Conservation (phyloP, 495 filamentous ascomycete genomes). For the Xylaria castorea region DNA sequence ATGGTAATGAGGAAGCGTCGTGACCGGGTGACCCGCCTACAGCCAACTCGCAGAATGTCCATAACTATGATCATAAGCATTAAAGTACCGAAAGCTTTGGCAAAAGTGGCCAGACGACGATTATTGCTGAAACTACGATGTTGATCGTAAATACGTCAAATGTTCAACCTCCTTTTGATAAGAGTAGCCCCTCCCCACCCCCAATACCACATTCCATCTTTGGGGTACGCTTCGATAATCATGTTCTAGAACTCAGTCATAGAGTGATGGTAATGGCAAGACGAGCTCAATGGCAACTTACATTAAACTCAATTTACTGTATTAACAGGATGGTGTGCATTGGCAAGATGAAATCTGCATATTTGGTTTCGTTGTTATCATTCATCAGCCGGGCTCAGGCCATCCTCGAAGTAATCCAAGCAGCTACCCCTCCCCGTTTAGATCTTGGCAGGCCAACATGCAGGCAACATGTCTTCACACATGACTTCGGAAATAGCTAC, state of each 20-base stretch:
- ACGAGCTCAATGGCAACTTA: not conserved
- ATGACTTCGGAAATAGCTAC: constrained; percentile 81
- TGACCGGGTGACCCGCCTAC: not conserved
- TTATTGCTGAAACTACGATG: not conserved
- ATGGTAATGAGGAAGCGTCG: no score
- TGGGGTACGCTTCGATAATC: not conserved
- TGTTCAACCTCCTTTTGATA: not conserved
- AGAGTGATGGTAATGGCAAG: not conserved
- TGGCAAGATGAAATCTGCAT: constrained; percentile 8
- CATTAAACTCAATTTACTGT: not conserved
- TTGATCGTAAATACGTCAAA: not conserved
- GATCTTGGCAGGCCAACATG: constrained; percentile 29
- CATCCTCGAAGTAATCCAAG: constrained; percentile 37
- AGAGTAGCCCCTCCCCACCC: constrained; percentile 14
- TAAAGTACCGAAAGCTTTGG: not conserved
- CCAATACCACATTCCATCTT: constrained; percentile 21
- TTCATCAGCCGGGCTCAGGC: not conserved
- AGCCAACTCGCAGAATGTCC: not conserved
- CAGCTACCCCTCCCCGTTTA: constrained; percentile 32
- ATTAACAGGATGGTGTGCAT: not conserved
- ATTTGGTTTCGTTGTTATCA: not conserved
- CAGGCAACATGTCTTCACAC: constrained; percentile 62
- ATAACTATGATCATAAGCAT: not conserved
- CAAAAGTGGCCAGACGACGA: not conserved
- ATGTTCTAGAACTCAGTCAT: not conserved